Evolutionary conservation across 176 grass and related monocot species (phyloP).

Genomic region (Oryza glaberrima): DNA sequence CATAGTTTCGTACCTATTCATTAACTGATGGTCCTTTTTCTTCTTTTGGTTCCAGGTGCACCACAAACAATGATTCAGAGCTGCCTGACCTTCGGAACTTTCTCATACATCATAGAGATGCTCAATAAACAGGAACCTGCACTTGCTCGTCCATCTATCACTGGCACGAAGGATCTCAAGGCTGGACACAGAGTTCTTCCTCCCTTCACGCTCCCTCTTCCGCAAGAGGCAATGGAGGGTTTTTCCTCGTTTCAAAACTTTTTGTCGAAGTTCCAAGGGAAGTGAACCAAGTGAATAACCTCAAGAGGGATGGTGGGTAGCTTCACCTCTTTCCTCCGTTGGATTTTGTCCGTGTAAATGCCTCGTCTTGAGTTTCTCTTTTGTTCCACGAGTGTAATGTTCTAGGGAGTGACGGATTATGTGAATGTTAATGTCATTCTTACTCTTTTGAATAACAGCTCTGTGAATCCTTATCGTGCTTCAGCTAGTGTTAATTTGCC

Average conservation of each 20-base stretch:
- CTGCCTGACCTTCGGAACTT: constrained; percentile 77
- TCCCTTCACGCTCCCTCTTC: constrained; percentile 65
- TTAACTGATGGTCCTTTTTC: background rate
- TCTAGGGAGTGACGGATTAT: constrained; percentile 1
- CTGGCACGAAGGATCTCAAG: background rate
- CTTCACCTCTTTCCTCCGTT: background rate
- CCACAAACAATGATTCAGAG: constrained; percentile 78
- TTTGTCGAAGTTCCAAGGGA: constrained; percentile 51
- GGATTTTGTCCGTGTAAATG: constrained; percentile 41
- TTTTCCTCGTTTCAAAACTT: constrained; percentile 58
- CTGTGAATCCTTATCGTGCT: constrained; percentile 5
- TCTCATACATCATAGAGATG: constrained; percentile 80
- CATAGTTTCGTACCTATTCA: background rate
- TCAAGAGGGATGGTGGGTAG: background rate
- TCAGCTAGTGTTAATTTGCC: background rate
- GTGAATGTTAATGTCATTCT: background rate
- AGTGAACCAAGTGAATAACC: constrained; percentile 43
- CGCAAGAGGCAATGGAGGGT: constrained; percentile 32
- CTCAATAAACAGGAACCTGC: constrained; percentile 74
- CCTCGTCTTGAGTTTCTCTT: constrained; percentile 20
- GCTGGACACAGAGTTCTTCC: constrained; percentile 49
- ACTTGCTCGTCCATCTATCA: constrained; percentile 36
- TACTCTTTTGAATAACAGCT: constrained; percentile 32
- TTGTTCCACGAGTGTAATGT: background rate
- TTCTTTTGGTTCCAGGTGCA: constrained; percentile 49